phyloP scores from a whole-genome alignment of 768 basidiomycete species.

The Tricholoma sp. region DNA sequence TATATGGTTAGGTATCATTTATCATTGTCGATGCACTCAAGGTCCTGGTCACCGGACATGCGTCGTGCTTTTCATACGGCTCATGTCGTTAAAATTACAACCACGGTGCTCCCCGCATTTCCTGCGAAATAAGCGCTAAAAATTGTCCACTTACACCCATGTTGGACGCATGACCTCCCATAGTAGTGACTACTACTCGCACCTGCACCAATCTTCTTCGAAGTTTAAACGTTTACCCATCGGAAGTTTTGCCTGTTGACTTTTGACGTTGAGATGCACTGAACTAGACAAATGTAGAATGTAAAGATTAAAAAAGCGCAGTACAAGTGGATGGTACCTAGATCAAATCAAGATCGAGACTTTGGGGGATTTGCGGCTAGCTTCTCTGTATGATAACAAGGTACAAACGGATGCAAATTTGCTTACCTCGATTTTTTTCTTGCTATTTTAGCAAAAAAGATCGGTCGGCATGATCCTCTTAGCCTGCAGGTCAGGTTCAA shows the following conservation, averaged over 20 bases:
- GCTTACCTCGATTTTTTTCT: background rate
- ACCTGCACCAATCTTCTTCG: no score
- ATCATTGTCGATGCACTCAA: no score
- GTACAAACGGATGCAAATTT: background rate
- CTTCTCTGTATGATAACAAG: background rate
- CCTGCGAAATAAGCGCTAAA: no score
- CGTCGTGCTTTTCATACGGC: no score
- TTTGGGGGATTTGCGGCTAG: background rate
- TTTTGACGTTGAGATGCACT: background rate
- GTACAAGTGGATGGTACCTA: background rate
- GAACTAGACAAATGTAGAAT: background rate
- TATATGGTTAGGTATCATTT: no score
- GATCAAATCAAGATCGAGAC: background rate
- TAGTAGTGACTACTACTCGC: no score
- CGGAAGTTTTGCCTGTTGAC: background rate
- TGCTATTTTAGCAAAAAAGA: background rate
- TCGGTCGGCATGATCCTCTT: background rate
- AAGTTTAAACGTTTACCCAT: background rate
- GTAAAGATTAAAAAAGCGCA: background rate
- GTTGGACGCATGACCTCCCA: no score
- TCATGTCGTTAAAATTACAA: no score
- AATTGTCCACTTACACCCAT: no score
- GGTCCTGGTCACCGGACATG: no score
- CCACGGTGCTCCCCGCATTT: no score
- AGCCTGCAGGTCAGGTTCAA: no score